phyloP scores from a whole-genome alignment of 345 rosid genomes.

The Eucalyptus curtisii region DNA sequence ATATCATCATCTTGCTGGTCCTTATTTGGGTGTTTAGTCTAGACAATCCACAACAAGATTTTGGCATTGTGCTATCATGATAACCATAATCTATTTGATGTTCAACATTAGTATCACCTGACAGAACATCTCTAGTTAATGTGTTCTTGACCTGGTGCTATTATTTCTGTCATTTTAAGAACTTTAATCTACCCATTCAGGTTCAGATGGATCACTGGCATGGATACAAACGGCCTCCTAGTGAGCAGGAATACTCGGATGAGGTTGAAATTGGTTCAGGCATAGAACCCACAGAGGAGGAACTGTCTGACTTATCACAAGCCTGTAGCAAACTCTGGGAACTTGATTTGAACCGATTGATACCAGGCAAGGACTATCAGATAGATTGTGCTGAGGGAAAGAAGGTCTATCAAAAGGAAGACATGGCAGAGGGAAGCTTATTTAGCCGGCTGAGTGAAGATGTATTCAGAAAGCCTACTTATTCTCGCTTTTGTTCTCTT shows the following conservation, averaged over 20 bases:
- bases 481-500: constrained; percentile 78
- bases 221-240: constrained; percentile 51
- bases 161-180: neutral
- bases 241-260: constrained; percentile 61
- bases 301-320: constrained; percentile 64
- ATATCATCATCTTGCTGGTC: neutral
- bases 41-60: neutral
- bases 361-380: constrained; percentile 71
- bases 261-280: constrained; percentile 25
- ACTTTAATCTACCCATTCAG: constrained; percentile 6
- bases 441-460: constrained; percentile 66
- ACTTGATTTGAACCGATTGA: constrained; percentile 64
- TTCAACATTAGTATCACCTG: neutral
- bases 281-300: constrained; percentile 52
- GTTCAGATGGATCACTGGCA: constrained; percentile 68
- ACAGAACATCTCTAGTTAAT: neutral
- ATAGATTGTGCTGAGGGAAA: constrained; percentile 95
- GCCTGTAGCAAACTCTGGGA: constrained; percentile 93
- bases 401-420: constrained; percentile 55
- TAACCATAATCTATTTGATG: neutral
- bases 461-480: constrained; percentile 58
- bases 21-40: neutral
- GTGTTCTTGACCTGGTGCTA: neutral
- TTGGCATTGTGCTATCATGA: neutral
- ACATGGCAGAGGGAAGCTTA: constrained; percentile 68